Evolutionary conservation across 2,329 filamentous ascomycete species (phyloP), one percentile per base, ranked within the genome.

Genomic region (Fusarium anguioides): DNA sequence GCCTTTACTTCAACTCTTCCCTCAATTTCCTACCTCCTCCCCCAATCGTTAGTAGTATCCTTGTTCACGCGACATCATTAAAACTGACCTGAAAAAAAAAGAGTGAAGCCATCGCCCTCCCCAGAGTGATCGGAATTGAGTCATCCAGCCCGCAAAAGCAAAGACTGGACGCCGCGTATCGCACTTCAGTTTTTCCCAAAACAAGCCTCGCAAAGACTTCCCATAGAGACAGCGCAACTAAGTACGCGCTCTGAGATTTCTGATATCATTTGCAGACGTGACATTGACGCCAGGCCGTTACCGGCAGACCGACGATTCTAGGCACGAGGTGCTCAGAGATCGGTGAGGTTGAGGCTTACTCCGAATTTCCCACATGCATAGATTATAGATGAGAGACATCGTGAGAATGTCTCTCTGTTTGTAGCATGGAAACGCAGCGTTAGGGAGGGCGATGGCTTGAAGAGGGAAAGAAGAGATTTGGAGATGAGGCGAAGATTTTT

Each of bases 391-490:
- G 66, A 74, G 67, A 75, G 52, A 56, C 58, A 49, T 48, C 27
- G 54, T 42, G 26, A 44, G 8, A 39, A 42, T 31, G 55, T 68
- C 72, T 84, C 83, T 92, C 86, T 83, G 87, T 88, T 87, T 92
- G 91, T 90, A 91, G 92, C 92, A 94, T 94, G 93, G 92, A 94
- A 94, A 94, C 91, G 91, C 91, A 91, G 92, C 92, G 87, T 92
- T 94, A 90, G 88, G 86, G 87, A 91, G 91, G 91, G 89, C 89
- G 91, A 89, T 69, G 88, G 45, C 57, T 60, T 60, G 37, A 21
- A 7, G 57, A 60, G 23, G 52, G 33, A 26, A 48, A 45, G 37
- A 48, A 45, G 37, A 58, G 45, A 31, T 58, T 91, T 78, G 69
- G 29, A 31, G 14, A 14, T 64, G 72, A 76, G 78, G 75, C 80